These are phyloP conservation scores for Blumeria graminis DNA, from an alignment of 2,329 filamentous ascomycete species.

Conservation along the genomic window DNA sequence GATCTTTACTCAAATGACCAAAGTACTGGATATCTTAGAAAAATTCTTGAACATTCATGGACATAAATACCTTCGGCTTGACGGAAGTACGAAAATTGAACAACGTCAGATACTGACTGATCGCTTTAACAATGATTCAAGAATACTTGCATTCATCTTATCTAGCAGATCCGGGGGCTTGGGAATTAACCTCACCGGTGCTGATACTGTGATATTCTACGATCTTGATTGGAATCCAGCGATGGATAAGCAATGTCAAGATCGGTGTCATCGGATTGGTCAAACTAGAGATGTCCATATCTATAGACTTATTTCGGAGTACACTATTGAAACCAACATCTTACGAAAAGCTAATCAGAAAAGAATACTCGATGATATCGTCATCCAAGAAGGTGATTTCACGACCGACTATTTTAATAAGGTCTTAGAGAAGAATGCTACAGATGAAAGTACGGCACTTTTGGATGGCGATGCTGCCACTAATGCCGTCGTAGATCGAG, in stretches of 20 bases:
- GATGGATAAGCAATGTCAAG: slow-evolving; percentile 99
- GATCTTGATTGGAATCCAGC: slow-evolving; percentile 98
- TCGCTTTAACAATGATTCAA: slow-evolving; percentile 82
- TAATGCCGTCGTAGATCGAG: slow-evolving; percentile 63
- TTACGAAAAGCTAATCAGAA: slow-evolving; percentile 92
- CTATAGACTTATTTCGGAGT: slow-evolving; percentile 76
- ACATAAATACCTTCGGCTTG: slow-evolving; percentile 84
- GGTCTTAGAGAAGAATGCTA: slow-evolving; percentile 41
- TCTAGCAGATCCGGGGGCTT: slow-evolving; percentile 85
- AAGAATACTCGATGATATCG: slow-evolving; percentile 89
- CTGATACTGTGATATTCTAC: slow-evolving; percentile 96
- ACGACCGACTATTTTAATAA: slow-evolving; percentile 91
- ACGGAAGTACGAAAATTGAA: slow-evolving; percentile 91
- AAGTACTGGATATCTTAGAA: slow-evolving; percentile 89
- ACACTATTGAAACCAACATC: slow-evolving; percentile 96
- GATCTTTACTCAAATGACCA: slow-evolving; percentile 99
- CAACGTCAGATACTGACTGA: slow-evolving; percentile 88
- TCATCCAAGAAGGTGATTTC: slow-evolving; percentile 95
- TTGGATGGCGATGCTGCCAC: slow-evolving; percentile 43
- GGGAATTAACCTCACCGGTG: slow-evolving; percentile 88
- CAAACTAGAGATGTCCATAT: slow-evolving; percentile 97
- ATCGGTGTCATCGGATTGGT: slow-evolving; percentile 87
- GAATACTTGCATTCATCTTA: slow-evolving; percentile 85
- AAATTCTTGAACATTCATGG: slow-evolving; percentile 96
- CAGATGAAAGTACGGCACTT: slow-evolving; percentile 28